These are phyloP conservation scores for Blastomyces parvus DNA, from an alignment of 2,329 filamentous ascomycete genomes.

Conservation along the genomic window DNA sequence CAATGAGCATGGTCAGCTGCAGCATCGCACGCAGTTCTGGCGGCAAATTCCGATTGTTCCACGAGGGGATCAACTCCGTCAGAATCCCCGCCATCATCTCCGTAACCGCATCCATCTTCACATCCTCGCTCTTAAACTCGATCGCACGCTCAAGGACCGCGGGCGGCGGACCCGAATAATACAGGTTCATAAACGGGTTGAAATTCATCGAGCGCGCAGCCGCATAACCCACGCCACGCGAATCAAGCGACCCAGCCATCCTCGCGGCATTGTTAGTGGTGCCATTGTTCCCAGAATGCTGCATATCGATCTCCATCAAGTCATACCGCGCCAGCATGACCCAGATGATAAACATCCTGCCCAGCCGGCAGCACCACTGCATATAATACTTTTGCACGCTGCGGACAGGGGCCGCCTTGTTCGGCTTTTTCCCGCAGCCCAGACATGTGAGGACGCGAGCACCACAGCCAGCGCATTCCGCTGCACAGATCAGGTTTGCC, in stretches of 20 bases:
- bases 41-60: conserved; percentile 20
- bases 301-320: conserved; percentile 16
- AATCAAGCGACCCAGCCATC: conserved; percentile 7
- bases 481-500: conserved; percentile 9
- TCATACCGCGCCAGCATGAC: conserved; percentile 32
- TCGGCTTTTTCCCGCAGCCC: conserved; percentile 11
- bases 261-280: neutral
- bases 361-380: conserved; percentile 29
- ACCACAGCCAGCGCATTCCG: conserved; percentile 5
- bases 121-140: conserved; percentile 11
- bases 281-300: neutral
- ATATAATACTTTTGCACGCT: conserved; percentile 10
- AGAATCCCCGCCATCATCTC: conserved; percentile 20
- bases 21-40: conserved; percentile 26
- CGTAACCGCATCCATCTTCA: conserved; percentile 19
- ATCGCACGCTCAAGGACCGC: conserved; percentile 3
- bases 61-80: conserved; percentile 11
- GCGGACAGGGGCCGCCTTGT: conserved; percentile 1
- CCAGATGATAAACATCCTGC: conserved; percentile 29
- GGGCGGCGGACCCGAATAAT: conserved; percentile 9
- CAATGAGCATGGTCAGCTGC: conserved; percentile 28
- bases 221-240: conserved; percentile 15
- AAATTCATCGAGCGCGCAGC: neutral
- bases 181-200: conserved; percentile 10
- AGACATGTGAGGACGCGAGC: conserved; percentile 14